phyloP scores from a whole-genome alignment of 1,139 yeast species.

The Diutina mesorugosa region DNA sequence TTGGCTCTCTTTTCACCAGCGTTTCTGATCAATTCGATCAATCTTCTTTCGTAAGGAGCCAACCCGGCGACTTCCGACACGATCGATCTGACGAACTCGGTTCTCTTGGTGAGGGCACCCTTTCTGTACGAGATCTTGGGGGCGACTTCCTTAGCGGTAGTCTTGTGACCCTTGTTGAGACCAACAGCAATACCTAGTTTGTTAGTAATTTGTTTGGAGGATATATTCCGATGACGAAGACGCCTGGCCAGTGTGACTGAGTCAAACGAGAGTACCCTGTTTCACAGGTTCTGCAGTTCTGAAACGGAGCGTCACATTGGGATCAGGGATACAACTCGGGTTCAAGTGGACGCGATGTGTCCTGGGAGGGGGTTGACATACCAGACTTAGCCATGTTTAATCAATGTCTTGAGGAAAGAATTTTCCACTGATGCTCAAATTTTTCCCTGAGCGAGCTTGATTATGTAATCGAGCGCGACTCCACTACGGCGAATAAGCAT shows the following conservation, averaged over 20 bases:
- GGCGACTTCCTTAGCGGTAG: slow-evolving; percentile 83
- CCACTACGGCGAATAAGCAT: neutral
- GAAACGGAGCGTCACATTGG: too few relatives aligned
- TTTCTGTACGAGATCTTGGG: slow-evolving; percentile 95
- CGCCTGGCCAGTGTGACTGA: neutral
- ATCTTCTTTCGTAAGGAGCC: slow-evolving; percentile 99
- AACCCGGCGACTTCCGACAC: slow-evolving; percentile 97
- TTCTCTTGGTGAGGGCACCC: slow-evolving; percentile 95
- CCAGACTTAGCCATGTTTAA: slow-evolving; percentile 50
- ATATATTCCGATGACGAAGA: neutral
- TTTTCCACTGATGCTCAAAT: slow-evolving; percentile 6
- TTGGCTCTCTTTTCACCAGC: slow-evolving; percentile 99
- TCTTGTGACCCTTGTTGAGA: slow-evolving; percentile 98
- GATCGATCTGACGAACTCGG: slow-evolving; percentile 87
- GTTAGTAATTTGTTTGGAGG: slow-evolving; percentile 5
- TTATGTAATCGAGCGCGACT: neutral
- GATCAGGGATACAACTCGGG: neutral
- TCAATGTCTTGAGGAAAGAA: slow-evolving; percentile 6
- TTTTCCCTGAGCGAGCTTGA: slow-evolving; percentile 7
- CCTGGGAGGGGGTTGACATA: slow-evolving; percentile 22
- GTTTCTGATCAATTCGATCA: slow-evolving; percentile 98
- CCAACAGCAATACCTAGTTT: slow-evolving; percentile 93
- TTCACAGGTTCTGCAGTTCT: neutral
- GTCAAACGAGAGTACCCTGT: neutral
- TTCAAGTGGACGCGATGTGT: neutral